Evolutionary conservation across 805 yeast genomes (phyloP), one percentile per base, ranked within the genome.

Genomic region (Candida tallmaniae): DNA sequence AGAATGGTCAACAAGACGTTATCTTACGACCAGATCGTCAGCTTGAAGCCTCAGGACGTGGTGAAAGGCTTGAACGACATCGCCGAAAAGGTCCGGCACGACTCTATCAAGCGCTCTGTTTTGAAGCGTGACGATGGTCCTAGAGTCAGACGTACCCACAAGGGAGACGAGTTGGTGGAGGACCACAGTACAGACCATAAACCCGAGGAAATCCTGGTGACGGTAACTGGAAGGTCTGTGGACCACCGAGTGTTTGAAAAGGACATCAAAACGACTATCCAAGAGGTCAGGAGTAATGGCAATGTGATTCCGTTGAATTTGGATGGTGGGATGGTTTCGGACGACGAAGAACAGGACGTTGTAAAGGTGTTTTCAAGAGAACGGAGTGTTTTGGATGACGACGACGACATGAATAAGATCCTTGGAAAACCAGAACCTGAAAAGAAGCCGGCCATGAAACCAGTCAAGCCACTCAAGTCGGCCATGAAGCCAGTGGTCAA

Each of bases 81-180:
- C 37, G 89, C 88, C 12, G 83, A 80, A 42, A 74, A 75, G 31
- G 85, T 84, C 8, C 74, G 82, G 33, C 75, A 74, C 39, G 83
- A 83, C 53, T 74, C 81, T 22, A 75, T 84, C 35, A 68, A 77
- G 19, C 79, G 82, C 36, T 71, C 83, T 12, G 83, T 88, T 10
- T 60, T 88, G 32, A 78, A 79, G 27, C 70, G 58, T 16, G 76
- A 73, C 23, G 72, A 66, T 25, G 52, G 60, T 19, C 87, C 87
- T 12, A 70, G 79, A 29, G 76, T 85, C 44, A 70, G 86, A 45
- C 70, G 87, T 48, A 85, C 96, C 3, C 95, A 87, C 54, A 84
- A 83, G 54, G 96, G 96, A 17, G 95, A 88, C 41, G 89, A 83
- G 50, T 55, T 83, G n/a, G 70, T 85, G 5, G 94, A 83, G 36